Percentiles rank a stretch among this genome's conserved stretches.
Evolutionary conservation across 1,284 basidiomycete genomes (phyloP).

Genomic region (Pisolithus thermaeus): DNA sequence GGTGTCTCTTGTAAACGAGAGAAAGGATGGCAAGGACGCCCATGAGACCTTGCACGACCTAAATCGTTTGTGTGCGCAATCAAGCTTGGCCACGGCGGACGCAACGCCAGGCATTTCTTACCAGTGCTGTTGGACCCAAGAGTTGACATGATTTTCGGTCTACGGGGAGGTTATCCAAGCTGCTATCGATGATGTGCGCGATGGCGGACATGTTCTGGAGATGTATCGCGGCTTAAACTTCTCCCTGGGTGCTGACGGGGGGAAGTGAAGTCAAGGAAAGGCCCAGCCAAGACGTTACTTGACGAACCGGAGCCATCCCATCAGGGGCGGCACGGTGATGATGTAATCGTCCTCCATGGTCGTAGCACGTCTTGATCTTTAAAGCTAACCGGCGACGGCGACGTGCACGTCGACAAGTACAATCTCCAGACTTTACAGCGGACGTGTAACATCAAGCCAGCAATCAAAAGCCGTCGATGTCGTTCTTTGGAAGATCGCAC

Average conservation of each 20-base stretch:
- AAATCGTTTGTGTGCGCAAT: background rate
- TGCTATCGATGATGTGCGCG: constrained; percentile 4
- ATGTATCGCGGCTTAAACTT: background rate
- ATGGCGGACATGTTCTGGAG: constrained; percentile 11
- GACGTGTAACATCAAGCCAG: background rate
- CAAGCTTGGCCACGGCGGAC: constrained; percentile 9
- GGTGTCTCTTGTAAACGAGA: constrained; percentile 83
- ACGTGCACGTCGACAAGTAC: background rate
- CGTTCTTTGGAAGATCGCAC: constrained; percentile 44
- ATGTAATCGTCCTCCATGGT: constrained; percentile 13
- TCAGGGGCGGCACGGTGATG: constrained; percentile 8
- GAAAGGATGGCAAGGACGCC: constrained; percentile 83
- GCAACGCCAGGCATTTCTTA: constrained; percentile 25
- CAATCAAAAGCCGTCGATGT: constrained; percentile 31
- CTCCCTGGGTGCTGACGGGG: background rate
- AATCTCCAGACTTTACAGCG: too few species aligned
- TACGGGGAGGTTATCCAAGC: constrained; percentile 36
- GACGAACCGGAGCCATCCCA: background rate
- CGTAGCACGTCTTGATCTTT: too few species aligned
- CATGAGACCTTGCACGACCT: constrained; percentile 81
- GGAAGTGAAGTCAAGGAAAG: background rate
- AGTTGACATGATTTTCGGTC: constrained; percentile 59
- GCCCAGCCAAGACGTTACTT: background rate
- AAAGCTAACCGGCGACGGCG: background rate
- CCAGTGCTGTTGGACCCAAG: constrained; percentile 63